Percentiles rank a stretch among this genome's conserved stretches.
Conservation (phyloP, 345 rosid species). For the Crucihimalaya himalaica region DNA sequence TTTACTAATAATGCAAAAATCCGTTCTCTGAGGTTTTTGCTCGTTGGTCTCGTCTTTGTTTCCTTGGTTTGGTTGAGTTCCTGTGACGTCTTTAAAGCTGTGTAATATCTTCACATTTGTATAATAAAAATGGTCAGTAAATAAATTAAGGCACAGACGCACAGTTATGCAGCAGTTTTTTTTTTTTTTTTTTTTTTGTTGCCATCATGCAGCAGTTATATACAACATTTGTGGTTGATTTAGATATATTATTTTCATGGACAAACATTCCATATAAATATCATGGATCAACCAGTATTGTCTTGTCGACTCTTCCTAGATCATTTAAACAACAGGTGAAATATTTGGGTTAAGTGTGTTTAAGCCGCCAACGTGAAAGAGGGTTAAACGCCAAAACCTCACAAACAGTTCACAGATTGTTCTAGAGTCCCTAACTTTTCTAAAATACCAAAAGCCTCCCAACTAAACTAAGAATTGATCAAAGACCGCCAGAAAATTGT, state of each 20-base stretch:
- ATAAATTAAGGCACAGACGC: no score
- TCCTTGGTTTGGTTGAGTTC: not conserved
- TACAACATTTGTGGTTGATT: not conserved
- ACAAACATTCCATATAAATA: not conserved
- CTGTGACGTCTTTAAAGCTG: not conserved
- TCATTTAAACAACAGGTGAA: not conserved
- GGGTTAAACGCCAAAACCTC: not conserved
- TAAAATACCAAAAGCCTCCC: conserved; percentile 3
- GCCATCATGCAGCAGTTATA: not conserved
- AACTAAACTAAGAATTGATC: not conserved
- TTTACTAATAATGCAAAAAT: conserved; percentile 4
- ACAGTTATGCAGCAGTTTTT: not conserved
- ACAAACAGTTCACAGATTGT: not conserved
- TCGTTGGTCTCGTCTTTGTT: not conserved
- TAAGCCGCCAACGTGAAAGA: not conserved
- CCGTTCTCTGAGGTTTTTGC: not conserved
- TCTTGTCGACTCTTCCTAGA: not conserved
- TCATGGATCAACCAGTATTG: not conserved
- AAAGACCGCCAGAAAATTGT: not conserved
- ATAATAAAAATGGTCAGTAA: no score
- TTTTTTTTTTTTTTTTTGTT: no score
- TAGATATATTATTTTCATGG: not conserved
- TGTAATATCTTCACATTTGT: no score
- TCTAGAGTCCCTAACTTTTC: not conserved
- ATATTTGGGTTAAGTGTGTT: not conserved